These are phyloP conservation scores for Ziziphus jujuba DNA, from an alignment of 306 rosid species.

Conservation along the genomic window DNA sequence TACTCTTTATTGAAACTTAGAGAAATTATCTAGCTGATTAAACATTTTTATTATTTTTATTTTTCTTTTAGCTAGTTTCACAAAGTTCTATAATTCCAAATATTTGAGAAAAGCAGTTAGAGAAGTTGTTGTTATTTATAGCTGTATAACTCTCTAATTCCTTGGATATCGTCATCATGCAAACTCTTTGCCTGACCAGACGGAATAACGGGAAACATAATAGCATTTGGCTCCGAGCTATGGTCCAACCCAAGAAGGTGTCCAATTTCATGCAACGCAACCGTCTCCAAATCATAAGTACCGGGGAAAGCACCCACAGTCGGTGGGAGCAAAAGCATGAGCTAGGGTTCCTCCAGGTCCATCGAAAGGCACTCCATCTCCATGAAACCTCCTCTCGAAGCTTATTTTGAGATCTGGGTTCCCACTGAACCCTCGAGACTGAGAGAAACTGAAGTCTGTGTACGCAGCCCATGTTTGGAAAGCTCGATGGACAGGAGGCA, in stretches of 20 bases:
- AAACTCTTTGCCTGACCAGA: background rate
- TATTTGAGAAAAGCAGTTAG: too few species aligned
- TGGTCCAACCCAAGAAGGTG: constrained; percentile 22
- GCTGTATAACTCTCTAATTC: background rate
- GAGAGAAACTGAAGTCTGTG: constrained; percentile 6
- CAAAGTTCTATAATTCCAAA: too few species aligned
- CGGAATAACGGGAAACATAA: background rate
- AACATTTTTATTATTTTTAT: too few species aligned
- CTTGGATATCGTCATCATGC: constrained; percentile 18
- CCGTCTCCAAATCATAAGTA: constrained; percentile 12
- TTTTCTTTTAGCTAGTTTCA: too few species aligned
- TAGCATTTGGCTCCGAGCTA: constrained; percentile 6
- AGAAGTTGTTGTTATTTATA: too few species aligned
- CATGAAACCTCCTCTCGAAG: constrained; percentile 25
- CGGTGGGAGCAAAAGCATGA: constrained; percentile 19
- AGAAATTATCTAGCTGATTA: too few species aligned
- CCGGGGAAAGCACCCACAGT: background rate
- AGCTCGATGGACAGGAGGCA: constrained; percentile 10
- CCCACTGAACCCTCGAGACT: background rate
- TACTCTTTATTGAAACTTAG: too few species aligned
- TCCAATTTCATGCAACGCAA: constrained; percentile 14
- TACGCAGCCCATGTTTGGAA: constrained; percentile 16
- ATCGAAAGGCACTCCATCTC: constrained; percentile 12
- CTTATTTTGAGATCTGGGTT: constrained; percentile 25
- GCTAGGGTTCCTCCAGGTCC: constrained; percentile 12